These are phyloP conservation scores for Striga asiatica DNA, from an alignment of 257 asterid genomes.

Conservation along the genomic window DNA sequence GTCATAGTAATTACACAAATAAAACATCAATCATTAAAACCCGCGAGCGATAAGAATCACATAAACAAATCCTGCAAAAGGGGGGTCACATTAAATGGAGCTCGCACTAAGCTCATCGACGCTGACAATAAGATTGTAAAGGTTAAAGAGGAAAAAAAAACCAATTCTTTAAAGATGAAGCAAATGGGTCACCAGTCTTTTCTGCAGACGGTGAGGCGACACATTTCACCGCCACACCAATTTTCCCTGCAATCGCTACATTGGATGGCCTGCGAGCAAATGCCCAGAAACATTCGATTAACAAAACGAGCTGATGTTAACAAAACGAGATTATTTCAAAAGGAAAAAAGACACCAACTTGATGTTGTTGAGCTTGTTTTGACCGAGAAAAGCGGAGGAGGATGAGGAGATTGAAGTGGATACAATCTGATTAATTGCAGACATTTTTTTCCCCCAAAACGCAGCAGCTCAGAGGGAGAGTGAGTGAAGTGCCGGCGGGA, in stretches of 20 bases:
- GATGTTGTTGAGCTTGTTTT: conserved; percentile 28
- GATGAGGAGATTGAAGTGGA: conserved; percentile 53
- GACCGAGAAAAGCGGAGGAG: conserved; percentile 41
- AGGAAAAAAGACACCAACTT: conserved; percentile 22
- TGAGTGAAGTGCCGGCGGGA: background rate
- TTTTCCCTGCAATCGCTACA: conserved; percentile 35
- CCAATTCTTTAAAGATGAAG: background rate
- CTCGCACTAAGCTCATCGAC: background rate
- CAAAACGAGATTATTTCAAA: background rate
- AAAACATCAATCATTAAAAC: background rate
- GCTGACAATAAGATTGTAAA: background rate
- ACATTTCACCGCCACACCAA: conserved; percentile 38
- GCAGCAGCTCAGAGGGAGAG: background rate
- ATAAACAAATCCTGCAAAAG: too few relatives aligned
- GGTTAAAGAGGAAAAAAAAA: background rate
- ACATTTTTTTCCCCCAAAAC: conserved; percentile 32
- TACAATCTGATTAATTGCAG: conserved; percentile 40
- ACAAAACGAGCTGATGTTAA: background rate
- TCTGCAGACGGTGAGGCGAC: conserved; percentile 56
- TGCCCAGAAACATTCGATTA: background rate
- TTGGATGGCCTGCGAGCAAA: conserved; percentile 33
- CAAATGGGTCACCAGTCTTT: conserved; percentile 42
- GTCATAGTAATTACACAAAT: too few relatives aligned
- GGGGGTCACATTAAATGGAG: background rate
- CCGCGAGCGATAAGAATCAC: background rate